Base-by-base conservation (phyloP, 2,329 filamentous ascomycete genomes). In the Botrytis aclada region DNA sequence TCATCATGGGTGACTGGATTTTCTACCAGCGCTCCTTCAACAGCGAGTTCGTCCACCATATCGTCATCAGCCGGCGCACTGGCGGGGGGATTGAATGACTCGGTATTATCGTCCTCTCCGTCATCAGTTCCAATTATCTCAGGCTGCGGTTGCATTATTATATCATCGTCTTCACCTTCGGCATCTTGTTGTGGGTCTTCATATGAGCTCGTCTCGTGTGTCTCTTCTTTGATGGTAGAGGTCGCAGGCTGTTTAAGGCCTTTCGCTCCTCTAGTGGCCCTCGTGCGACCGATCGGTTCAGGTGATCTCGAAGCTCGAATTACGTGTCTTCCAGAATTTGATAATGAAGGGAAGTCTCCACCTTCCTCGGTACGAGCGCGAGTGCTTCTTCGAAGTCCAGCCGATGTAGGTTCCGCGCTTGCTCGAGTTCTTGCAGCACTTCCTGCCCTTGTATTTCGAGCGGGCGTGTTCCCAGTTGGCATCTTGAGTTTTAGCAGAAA, bases 311-410 rank as follows among this genome's bases (percentile, higher is more conserved):
- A 87, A 29, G 82, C 82, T 56, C 86, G 83, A 43, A 85, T 82
- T 3, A 83, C 85, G 75, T 91, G 88, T 72, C 84, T 85, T n/a
- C 89, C 89, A 12, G 89, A 90, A 76, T 84, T 87, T 9, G 88
- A 87, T 22, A 91, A 82, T 77, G 90, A 88, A 7, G 89, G 80
- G 10, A 89, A 84, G 61, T 89, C 87, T 43, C 87, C 85, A 0
- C 83, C 83, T 64, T 89, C 87, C 88, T 71, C 82, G 9, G 79
- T 79, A 69, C 78, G 77, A 67, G 79, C 79, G 58, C 79, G 76
- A 47, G 79, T 81, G 43, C 70, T 77, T 73, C 78, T 77, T 69
- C 79, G 75, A 45, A 73, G 43, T 20, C 76, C 77, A 65, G 77
- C 77, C 72, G 78, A 78, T 70, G 72, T 74, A 64, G 78, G 77